These are phyloP conservation scores for Aspergillus kassunensis DNA, from an alignment of 495 filamentous ascomycete genomes.

Conservation along the genomic window DNA sequence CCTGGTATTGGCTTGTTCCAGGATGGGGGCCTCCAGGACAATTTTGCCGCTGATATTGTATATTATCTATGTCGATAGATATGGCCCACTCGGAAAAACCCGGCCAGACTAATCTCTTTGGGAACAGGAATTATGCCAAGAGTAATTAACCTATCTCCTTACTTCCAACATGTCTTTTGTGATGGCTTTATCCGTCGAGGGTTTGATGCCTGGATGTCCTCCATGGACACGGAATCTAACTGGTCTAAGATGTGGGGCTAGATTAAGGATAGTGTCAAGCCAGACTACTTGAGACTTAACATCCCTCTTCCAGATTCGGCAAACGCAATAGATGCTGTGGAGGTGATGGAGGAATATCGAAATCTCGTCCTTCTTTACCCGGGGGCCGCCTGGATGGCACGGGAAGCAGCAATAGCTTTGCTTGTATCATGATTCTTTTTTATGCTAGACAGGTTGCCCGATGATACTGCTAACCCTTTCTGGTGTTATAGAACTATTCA, in stretches of 20 bases:
- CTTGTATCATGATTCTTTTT: constrained; percentile 21
- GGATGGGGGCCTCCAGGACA: constrained; percentile 21
- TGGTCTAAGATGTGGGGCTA: constrained; percentile 14
- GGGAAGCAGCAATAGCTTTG: constrained; percentile 15
- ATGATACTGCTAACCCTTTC: constrained; percentile 11
- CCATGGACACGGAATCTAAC: constrained; percentile 18
- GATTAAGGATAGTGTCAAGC: background rate
- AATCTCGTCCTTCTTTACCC: constrained; percentile 17
- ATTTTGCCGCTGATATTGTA: constrained; percentile 20
- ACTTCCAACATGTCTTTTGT: constrained; percentile 20
- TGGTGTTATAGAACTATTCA: constrained; percentile 15
- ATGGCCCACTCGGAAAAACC: constrained; percentile 11
- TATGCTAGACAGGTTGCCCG: constrained; percentile 3
- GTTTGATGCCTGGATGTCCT: constrained; percentile 22
- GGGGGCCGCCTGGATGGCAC: constrained; percentile 15
- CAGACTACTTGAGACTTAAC: constrained; percentile 12
- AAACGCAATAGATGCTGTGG: constrained; percentile 13
- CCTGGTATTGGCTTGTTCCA: constrained; percentile 19
- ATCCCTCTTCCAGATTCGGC: constrained; percentile 11
- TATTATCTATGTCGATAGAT: constrained; percentile 14
- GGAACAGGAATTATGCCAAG: constrained; percentile 12
- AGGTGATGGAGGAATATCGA: constrained; percentile 18
- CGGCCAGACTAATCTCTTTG: constrained; percentile 14
- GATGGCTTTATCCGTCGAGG: constrained; percentile 21
- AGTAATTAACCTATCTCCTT: constrained; percentile 5